These are phyloP conservation scores for Hypoxylon rickii DNA, from an alignment of 495 filamentous ascomycete genomes.

Conservation along the genomic window DNA sequence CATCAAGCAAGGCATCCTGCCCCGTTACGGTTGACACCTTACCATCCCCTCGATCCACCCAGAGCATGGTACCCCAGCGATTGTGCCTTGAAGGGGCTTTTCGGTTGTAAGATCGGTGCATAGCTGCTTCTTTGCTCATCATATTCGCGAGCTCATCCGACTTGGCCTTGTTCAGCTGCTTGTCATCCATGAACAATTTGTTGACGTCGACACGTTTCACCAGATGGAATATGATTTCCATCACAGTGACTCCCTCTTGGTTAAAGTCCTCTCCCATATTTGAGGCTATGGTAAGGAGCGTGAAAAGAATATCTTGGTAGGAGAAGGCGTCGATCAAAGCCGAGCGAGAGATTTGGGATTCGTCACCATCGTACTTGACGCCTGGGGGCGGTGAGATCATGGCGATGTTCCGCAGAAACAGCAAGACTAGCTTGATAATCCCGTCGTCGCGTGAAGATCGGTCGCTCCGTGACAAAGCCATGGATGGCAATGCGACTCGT, in stretches of 20 bases:
- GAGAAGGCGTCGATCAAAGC: slow-evolving; percentile 86
- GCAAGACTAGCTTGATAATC: slow-evolving; percentile 89
- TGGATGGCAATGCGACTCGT: slow-evolving; percentile 82
- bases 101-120: slow-evolving; percentile 76
- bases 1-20: slow-evolving; percentile 77
- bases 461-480: slow-evolving; percentile 77
- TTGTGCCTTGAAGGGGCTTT: slow-evolving; percentile 88
- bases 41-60: slow-evolving; percentile 86
- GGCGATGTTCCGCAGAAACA: slow-evolving; percentile 84
- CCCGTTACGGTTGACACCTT: slow-evolving; percentile 85
- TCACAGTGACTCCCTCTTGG: slow-evolving; percentile 78
- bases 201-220: slow-evolving; percentile 87
- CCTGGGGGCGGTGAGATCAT: slow-evolving; percentile 74
- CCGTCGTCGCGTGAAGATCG: slow-evolving; percentile 81
- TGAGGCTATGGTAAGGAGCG: slow-evolving; percentile 83
- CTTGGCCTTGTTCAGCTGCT: slow-evolving; percentile 65
- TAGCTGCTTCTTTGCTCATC: slow-evolving; percentile 77
- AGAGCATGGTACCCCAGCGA: slow-evolving; percentile 95
- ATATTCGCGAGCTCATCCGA: slow-evolving; percentile 74
- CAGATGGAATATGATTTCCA: slow-evolving; percentile 90
- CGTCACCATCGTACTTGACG: slow-evolving; percentile 65
- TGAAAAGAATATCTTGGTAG: slow-evolving; percentile 84
- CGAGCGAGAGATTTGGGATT: slow-evolving; percentile 86
- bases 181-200: slow-evolving; percentile 83
- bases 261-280: slow-evolving; percentile 93